A percentile compares a stretch with the other conserved stretches of the same genome.
Conservation (phyloP, 2,329 filamentous ascomycete genomes). For the Pseudopithomyces maydicus region DNA sequence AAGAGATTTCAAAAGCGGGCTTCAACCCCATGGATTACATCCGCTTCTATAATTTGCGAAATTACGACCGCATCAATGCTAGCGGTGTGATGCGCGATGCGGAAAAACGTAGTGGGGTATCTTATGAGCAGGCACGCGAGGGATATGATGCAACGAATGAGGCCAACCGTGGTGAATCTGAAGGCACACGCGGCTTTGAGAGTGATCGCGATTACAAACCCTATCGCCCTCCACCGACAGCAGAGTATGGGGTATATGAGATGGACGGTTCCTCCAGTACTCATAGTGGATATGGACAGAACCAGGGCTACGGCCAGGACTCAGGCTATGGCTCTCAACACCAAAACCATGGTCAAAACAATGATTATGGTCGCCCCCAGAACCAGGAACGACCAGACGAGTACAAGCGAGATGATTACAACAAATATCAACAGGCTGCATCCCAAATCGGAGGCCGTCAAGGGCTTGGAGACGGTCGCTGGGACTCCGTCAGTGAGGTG, state of each 20-base stretch:
- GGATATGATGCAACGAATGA: conserved; percentile 64
- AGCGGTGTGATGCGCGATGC: conserved; percentile 64
- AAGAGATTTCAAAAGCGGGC: conserved; percentile 67
- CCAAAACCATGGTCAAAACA: conserved; percentile 21
- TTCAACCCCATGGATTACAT: conserved; percentile 76
- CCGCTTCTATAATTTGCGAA: conserved; percentile 82
- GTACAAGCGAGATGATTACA: conserved; percentile 54
- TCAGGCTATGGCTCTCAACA: conserved; percentile 26
- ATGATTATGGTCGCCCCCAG: conserved; percentile 16
- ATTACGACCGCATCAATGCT: conserved; percentile 81
- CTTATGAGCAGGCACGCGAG: conserved; percentile 69
- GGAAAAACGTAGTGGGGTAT: conserved; percentile 67
- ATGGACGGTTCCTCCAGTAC: conserved; percentile 30
- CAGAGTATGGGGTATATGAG: conserved; percentile 44
- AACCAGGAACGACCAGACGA: conserved; percentile 24
- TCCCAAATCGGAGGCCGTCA: conserved; percentile 56
- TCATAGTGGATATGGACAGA: conserved; percentile 16
- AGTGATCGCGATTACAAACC: conserved; percentile 32
- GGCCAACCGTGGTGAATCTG: conserved; percentile 37
- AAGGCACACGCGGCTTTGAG: conserved; percentile 26
- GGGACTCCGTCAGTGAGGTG: conserved; percentile 72
- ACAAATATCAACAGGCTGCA: conserved; percentile 75
- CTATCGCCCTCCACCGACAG: conserved; percentile 39
- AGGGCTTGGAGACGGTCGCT: conserved; percentile 58
- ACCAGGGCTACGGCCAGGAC: conserved; percentile 12